Evolutionary conservation across 2,329 filamentous ascomycete genomes (phyloP).

Genomic region (Epichloe aotearoae): DNA sequence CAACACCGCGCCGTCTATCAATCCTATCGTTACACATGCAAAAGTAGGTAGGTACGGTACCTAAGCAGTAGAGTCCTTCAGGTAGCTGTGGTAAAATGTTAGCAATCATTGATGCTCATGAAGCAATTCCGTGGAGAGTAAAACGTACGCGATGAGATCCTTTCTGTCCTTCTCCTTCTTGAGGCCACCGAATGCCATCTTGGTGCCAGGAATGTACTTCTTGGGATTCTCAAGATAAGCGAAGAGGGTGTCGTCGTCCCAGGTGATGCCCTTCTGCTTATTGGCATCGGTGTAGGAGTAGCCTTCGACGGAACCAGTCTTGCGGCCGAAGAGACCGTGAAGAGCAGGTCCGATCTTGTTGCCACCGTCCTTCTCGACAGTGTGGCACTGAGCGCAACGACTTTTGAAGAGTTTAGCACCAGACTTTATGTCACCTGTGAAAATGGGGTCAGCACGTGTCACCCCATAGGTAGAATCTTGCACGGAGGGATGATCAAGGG

Average conservation of each 20-base stretch:
- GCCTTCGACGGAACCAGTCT: slow-evolving; percentile 80
- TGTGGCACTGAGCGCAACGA: slow-evolving; percentile 97
- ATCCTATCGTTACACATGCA: slow-evolving; percentile 21
- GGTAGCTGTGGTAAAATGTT: slow-evolving; percentile 36
- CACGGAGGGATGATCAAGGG: too few relatives aligned
- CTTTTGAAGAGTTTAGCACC: slow-evolving; percentile 99
- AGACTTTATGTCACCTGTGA: slow-evolving; percentile 79
- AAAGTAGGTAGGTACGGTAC: slow-evolving; percentile 16
- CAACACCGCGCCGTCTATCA: slow-evolving; percentile 22
- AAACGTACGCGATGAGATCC: slow-evolving; percentile 86
- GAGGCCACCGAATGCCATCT: slow-evolving; percentile 99
- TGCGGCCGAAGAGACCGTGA: slow-evolving; percentile 93
- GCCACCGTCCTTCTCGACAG: slow-evolving; percentile 72
- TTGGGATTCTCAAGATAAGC: slow-evolving; percentile 99
- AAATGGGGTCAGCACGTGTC: background rate
- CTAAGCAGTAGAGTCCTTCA: slow-evolving; percentile 59
- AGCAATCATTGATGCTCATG: slow-evolving; percentile 7
- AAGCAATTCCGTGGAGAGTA: too few relatives aligned
- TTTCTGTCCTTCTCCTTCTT: slow-evolving; percentile 99
- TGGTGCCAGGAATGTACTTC: slow-evolving; percentile 99
- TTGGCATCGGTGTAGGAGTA: slow-evolving; percentile 99
- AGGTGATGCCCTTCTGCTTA: slow-evolving; percentile 88
- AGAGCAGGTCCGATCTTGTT: slow-evolving; percentile 98
- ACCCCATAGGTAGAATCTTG: background rate
- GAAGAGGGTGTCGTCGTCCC: slow-evolving; percentile 81